Conservation (phyloP, 352 stramenopile genomes). For the Phytophthora tubulina region DNA sequence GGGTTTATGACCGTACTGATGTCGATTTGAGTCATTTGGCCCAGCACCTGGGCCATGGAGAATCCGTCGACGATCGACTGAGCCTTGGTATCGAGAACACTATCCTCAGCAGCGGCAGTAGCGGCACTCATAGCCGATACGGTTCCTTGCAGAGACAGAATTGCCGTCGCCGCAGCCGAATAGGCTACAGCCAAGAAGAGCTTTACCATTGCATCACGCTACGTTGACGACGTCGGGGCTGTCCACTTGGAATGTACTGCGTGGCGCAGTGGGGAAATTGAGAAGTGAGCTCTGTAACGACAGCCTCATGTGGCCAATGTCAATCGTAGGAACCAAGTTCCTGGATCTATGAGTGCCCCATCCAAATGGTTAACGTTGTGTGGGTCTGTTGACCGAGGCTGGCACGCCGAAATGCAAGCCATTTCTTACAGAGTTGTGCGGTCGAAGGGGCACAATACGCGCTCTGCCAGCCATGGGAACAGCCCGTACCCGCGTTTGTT, state of each 20-base stretch:
- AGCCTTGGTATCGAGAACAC: constrained; percentile 20
- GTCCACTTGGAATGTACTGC: constrained; percentile 22
- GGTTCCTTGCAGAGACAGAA: constrained; percentile 10
- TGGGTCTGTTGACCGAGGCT: constrained; percentile 1
- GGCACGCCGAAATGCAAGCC: constrained; percentile 16
- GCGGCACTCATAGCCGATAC: constrained; percentile 12
- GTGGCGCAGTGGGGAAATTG: constrained; percentile 28
- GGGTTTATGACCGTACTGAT: constrained; percentile 73
- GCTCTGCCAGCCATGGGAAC: constrained; percentile 12
- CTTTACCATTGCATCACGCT: constrained; percentile 24
- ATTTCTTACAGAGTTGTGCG: constrained; percentile 20
- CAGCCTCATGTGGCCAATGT: constrained; percentile 10
- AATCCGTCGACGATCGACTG: constrained; percentile 37
- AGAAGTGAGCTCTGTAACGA: constrained; percentile 19
- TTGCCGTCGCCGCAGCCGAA: constrained; percentile 4
- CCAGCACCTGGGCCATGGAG: constrained; percentile 57
- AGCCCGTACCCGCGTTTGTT: constrained; percentile 4
- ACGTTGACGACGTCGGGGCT: constrained; percentile 6
- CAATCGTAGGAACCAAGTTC: constrained; percentile 2
- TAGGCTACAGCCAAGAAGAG: constrained; percentile 18
- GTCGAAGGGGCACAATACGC: constrained; percentile 16
- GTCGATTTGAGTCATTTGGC: constrained; percentile 92
- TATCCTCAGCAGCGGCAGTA: constrained; percentile 9
- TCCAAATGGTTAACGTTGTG: constrained; percentile 19
- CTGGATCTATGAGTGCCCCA: constrained; percentile 21